phyloP scores from a whole-genome alignment of 805 yeast genomes.

The Wickerhamiella slavikovae region DNA sequence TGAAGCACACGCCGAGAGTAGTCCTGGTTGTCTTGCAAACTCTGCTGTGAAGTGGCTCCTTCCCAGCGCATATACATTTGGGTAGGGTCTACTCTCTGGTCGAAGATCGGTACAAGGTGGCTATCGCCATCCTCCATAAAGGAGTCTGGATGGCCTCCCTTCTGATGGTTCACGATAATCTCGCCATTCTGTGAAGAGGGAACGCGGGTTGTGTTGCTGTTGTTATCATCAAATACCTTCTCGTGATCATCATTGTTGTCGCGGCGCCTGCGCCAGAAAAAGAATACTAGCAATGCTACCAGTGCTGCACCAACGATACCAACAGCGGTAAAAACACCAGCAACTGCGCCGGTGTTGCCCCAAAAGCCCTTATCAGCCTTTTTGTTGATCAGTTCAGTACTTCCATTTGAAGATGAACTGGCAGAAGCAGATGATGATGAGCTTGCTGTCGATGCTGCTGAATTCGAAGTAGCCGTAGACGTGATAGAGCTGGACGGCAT shows the following conservation, averaged over 20 bases:
- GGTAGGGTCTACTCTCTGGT: conserved; percentile 40
- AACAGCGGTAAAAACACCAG: conserved; percentile 67
- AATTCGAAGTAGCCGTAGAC: neutral
- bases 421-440: neutral
- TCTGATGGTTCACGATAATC: conserved; percentile 9
- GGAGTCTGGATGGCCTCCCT: conserved; percentile 3
- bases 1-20: conserved; percentile 34
- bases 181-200: conserved; percentile 4
- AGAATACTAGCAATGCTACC: conserved; percentile 24
- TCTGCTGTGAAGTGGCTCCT: conserved; percentile 24
- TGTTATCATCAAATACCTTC: neutral
- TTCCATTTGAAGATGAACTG: conserved; percentile 8
- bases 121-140: conserved; percentile 13
- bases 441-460: neutral
- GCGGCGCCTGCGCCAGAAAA: conserved; percentile 19
- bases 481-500: conserved; percentile 1
- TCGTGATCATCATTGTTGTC: neutral
- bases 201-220: neutral
- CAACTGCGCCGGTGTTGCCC: conserved; percentile 54
- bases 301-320: conserved; percentile 37
- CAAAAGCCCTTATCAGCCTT: conserved; percentile 25
- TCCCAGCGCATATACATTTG: conserved; percentile 30
- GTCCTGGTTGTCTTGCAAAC: conserved; percentile 35
- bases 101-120: conserved; percentile 24
- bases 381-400: neutral